These are phyloP conservation scores for Artemisia argyi DNA, from an alignment of 129 eudicot genomes.

Conservation along the genomic window DNA sequence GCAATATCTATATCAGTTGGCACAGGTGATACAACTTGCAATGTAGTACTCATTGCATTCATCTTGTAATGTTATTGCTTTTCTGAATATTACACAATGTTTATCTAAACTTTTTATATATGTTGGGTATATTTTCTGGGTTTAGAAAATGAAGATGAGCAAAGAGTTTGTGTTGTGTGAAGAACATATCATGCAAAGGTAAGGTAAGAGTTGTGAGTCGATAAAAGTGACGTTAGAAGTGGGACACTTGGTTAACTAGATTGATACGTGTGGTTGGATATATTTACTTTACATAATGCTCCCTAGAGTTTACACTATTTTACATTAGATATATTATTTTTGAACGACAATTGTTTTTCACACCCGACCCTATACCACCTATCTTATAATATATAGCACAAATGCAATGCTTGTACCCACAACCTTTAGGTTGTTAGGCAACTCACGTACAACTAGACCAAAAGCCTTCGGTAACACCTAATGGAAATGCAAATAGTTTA, in stretches of 20 bases:
- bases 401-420: too few relatives aligned
- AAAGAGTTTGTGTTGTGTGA: constrained; percentile 15
- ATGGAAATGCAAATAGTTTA: too few relatives aligned
- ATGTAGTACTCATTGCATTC: constrained; percentile 44
- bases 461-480: too few relatives aligned
- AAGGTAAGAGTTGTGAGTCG: constrained; percentile 14
- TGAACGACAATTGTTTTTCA: too few relatives aligned
- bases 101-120: too few relatives aligned
- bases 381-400: too few relatives aligned
- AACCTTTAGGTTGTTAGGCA: too few relatives aligned
- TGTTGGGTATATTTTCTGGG: constrained; percentile 7
- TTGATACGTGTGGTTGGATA: constrained; percentile 29
- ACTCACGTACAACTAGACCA: too few relatives aligned
- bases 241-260: constrained; percentile 5
- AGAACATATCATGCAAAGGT: constrained; percentile 35
- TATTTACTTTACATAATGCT: not conserved
- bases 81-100: not conserved
- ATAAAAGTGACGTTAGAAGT: constrained; percentile 26
- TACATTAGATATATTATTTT: not conserved
- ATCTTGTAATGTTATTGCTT: constrained; percentile 6
- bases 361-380: too few relatives aligned
- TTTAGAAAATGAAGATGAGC: not conserved
- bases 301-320: not conserved
- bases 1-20: constrained; percentile 97
- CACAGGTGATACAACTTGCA: constrained; percentile 80